Percentiles rank a stretch among this genome's conserved stretches.
Evolutionary conservation across 2,329 filamentous ascomycete genomes (phyloP).

Genomic region (Fusarium drepaniforme): DNA sequence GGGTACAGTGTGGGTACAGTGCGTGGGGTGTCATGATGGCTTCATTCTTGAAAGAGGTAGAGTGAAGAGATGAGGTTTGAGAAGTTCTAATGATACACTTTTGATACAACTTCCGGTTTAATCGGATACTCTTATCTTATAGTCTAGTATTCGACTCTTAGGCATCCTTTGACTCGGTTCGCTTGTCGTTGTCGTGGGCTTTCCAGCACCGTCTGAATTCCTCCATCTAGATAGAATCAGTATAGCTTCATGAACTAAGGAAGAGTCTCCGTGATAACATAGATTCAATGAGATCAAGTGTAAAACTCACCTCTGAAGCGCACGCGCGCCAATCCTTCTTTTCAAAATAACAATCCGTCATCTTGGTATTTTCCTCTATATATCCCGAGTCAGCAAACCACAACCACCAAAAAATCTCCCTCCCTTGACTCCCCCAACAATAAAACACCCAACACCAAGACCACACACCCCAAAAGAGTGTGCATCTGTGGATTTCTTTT

Average conservation of each 20-base stretch:
- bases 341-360: constrained; percentile 96
- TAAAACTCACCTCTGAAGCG: constrained; percentile 81
- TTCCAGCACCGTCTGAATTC: constrained; percentile 94
- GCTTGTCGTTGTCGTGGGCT: constrained; percentile 84
- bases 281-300: fast-evolving
- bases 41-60: constrained; percentile 1
- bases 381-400: constrained; percentile 10
- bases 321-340: constrained; percentile 97
- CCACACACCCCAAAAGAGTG: neutral
- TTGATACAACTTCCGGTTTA: constrained; percentile 9
- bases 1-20: constrained; percentile 21
- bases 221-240: constrained; percentile 76
- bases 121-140: neutral
- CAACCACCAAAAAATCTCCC: neutral
- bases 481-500: neutral
- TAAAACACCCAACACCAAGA: constrained; percentile 7
- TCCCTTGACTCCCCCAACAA: constrained; percentile 19
- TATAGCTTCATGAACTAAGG: neutral
- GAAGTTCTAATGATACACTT: neutral
- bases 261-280: neutral
- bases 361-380: constrained; percentile 84
- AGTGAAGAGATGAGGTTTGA: neutral
- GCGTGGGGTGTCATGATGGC: constrained; percentile 24
- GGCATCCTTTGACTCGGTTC: constrained; percentile 82
- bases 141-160: constrained; percentile 12